phyloP scores from a whole-genome alignment of 2,329 filamentous ascomycete genomes.

The Exophiala lecanii-corni region DNA sequence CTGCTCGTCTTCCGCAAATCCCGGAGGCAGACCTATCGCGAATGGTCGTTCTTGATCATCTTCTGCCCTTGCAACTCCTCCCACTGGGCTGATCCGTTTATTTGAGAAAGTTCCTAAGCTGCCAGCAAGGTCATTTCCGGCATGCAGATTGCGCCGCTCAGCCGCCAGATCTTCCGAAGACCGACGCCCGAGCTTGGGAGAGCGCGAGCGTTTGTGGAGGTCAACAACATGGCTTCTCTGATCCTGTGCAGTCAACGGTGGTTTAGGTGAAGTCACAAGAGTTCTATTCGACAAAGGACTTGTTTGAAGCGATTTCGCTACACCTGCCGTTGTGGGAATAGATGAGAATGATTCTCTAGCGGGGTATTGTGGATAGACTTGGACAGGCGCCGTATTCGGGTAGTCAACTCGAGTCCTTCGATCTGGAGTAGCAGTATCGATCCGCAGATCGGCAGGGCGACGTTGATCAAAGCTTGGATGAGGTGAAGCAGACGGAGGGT shows the following conservation, averaged over 20 bases:
- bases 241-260: neutral
- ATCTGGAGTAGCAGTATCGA: conserved; percentile 15
- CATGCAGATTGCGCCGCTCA: conserved; percentile 5
- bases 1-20: conserved; percentile 19
- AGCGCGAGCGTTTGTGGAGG: conserved; percentile 36
- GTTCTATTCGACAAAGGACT: neutral
- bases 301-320: neutral
- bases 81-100: conserved; percentile 27
- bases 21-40: conserved; percentile 31
- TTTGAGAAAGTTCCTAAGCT: conserved; percentile 33
- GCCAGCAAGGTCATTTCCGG: conserved; percentile 25
- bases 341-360: conserved; percentile 2
- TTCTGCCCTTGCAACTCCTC: conserved; percentile 30
- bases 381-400: conserved; percentile 15
- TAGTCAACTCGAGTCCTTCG: neutral
- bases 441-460: conserved; percentile 19
- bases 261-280: neutral
- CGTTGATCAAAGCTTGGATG: conserved; percentile 5
- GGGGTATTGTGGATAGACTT: conserved; percentile 7
- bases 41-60: conserved; percentile 36
- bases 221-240: conserved; percentile 29
- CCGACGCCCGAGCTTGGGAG: conserved; percentile 30
- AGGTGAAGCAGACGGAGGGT: conserved; percentile 3
- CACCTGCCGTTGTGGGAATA: neutral
- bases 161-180: conserved; percentile 26